phyloP scores from a whole-genome alignment of 345 rosid species.

The Streptanthus diversifolius region DNA sequence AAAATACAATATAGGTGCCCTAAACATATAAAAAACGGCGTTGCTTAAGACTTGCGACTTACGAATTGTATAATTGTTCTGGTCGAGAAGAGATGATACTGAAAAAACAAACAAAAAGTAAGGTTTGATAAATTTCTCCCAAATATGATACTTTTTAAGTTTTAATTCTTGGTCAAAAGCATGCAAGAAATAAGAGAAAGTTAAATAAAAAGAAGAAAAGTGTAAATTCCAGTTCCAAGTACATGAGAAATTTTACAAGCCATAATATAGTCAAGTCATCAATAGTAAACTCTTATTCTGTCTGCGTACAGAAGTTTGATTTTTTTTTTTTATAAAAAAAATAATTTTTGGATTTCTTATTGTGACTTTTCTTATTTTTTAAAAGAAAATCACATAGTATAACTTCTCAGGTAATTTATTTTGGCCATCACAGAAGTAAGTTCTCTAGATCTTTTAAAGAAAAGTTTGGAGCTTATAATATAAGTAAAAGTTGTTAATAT shows the following conservation, averaged over 20 bases:
- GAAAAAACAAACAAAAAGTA: not conserved
- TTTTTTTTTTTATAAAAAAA: not conserved
- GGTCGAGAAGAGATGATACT: not conserved
- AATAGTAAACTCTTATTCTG: not conserved
- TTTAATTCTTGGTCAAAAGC: not conserved
- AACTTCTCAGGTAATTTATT: not conserved
- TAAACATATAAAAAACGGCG: not conserved
- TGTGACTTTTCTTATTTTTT: too few species aligned
- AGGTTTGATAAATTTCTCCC: not conserved
- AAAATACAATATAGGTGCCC: not conserved
- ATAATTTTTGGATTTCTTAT: not conserved
- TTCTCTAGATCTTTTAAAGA: not conserved
- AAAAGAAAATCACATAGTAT: not conserved
- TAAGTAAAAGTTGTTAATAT: too few species aligned
- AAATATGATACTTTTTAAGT: not conserved
- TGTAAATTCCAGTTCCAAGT: not conserved
- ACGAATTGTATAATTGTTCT: not conserved
- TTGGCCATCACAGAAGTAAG: not conserved
- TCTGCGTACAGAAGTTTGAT: not conserved
- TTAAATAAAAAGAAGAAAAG: not conserved
- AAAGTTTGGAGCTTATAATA: too few species aligned
- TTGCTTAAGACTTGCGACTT: not conserved
- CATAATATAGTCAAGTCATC: not conserved
- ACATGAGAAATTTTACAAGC: not conserved
- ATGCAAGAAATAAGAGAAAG: not conserved